Evolutionary conservation across 495 filamentous ascomycete genomes (phyloP).

Genomic region (Penicillium samsonianum): DNA sequence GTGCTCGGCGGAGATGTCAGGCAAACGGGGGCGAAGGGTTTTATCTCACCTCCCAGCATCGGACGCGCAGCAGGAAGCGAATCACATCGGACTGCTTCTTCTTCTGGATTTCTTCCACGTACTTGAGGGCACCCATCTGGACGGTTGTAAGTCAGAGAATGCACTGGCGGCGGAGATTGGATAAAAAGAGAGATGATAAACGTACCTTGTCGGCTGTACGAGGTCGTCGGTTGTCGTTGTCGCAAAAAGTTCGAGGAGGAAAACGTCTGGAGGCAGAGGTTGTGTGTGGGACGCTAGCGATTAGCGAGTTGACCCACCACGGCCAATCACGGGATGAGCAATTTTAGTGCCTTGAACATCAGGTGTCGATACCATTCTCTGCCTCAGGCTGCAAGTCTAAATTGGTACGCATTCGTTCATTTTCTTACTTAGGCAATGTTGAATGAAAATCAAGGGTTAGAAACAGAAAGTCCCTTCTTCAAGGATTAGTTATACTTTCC

Average conservation of each 20-base stretch:
- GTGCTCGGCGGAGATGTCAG: conserved; percentile 51
- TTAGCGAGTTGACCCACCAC: conserved; percentile 36
- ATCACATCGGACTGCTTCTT: conserved; percentile 99
- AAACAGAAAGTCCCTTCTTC: neutral
- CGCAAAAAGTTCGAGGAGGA: conserved; percentile 46
- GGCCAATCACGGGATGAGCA: conserved; percentile 17
- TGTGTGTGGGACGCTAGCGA: conserved; percentile 53
- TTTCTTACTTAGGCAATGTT: neutral
- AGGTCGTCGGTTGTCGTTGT: conserved; percentile 53
- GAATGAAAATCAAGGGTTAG: neutral
- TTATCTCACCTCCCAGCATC: conserved; percentile 99
- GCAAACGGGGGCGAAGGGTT: conserved; percentile 46
- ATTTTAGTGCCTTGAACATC: neutral
- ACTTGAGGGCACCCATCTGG: conserved; percentile 93
- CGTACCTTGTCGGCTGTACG: conserved; percentile 55
- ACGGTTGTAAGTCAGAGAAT: conserved; percentile 19
- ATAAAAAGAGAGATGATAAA: conserved; percentile 11
- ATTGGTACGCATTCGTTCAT: neutral
- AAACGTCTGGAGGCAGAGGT: conserved; percentile 36
- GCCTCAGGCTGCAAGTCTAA: neutral
- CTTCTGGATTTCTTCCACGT: conserved; percentile 99
- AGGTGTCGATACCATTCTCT: conserved; percentile 2
- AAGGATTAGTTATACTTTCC: too few species aligned
- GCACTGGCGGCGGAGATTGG: conserved; percentile 6
- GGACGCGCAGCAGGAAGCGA: conserved; percentile 98